phyloP scores from a whole-genome alignment of 495 filamentous ascomycete genomes.

The Trichoderma erinaceum region DNA sequence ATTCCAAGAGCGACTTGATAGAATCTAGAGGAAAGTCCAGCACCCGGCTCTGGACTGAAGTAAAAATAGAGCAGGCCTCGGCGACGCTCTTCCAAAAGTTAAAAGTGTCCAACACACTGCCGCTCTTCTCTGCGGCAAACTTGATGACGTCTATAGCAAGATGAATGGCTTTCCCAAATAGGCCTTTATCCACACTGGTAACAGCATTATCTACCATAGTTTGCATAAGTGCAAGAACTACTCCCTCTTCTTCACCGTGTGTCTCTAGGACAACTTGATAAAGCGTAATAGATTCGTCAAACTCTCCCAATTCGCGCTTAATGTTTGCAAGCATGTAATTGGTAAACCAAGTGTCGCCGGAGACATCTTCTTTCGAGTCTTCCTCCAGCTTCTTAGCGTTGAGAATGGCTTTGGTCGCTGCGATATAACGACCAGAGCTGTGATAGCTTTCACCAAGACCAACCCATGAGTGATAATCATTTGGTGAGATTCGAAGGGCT shows the following conservation, averaged over 20 bases:
- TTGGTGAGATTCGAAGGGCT: constrained; percentile 74
- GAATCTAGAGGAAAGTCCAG: constrained; percentile 50
- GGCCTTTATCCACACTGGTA: constrained; percentile 68
- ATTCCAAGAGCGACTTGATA: constrained; percentile 51
- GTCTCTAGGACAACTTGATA: constrained; percentile 64
- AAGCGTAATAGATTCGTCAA: constrained; percentile 68
- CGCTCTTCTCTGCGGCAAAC: constrained; percentile 33
- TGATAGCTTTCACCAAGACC: constrained; percentile 95
- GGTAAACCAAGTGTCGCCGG: constrained; percentile 78
- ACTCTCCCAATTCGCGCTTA: constrained; percentile 82
- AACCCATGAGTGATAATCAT: constrained; percentile 91
- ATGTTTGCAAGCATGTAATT: constrained; percentile 97
- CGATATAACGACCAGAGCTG: constrained; percentile 84
- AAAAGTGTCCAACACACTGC: constrained; percentile 58
- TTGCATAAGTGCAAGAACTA: constrained; percentile 78
- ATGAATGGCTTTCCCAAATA: constrained; percentile 72
- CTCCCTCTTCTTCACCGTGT: constrained; percentile 72
- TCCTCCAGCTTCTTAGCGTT: constrained; percentile 68
- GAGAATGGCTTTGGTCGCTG: constrained; percentile 84
- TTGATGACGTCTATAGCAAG: constrained; percentile 55
- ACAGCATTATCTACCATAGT: constrained; percentile 75
- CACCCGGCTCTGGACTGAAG: constrained; percentile 61
- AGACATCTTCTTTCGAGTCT: constrained; percentile 33
- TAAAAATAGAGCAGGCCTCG: constrained; percentile 82
- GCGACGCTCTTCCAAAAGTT: constrained; percentile 92